A percentile compares a stretch with the other conserved stretches of the same genome.
Conservation (phyloP, 306 rosid genomes). For the Fragaria iinumae region DNA sequence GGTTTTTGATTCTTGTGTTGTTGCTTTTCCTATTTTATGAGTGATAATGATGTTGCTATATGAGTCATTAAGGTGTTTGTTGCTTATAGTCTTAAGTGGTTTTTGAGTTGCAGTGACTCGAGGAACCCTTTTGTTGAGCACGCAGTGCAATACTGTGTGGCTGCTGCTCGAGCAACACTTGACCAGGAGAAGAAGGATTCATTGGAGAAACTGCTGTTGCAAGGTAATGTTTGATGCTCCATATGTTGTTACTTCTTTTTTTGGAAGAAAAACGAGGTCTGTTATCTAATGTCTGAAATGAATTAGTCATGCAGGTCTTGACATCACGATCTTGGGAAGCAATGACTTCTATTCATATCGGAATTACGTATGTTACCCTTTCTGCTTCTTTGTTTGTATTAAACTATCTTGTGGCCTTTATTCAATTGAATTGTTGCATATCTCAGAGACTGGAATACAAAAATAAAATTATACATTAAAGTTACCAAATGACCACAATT, state of each 20-base stretch:
- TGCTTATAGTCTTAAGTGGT: constrained; percentile 20
- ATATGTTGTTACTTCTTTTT: constrained; percentile 19
- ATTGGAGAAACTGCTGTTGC: constrained; percentile 66
- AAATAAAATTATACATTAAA: background rate
- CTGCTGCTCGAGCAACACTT: constrained; percentile 70
- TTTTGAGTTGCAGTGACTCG: constrained; percentile 59
- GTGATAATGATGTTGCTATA: constrained; percentile 3
- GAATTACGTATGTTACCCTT: constrained; percentile 62
- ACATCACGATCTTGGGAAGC: constrained; percentile 87
- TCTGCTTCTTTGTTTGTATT: background rate
- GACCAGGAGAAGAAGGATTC: constrained; percentile 55
- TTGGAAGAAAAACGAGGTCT: background rate
- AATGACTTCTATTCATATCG: constrained; percentile 90
- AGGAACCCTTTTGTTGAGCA: constrained; percentile 93
- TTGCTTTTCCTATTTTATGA: background rate
- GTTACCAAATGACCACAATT: background rate
- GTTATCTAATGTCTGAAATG: constrained; percentile 28
- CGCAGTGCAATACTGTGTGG: constrained; percentile 85
- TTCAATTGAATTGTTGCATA: background rate
- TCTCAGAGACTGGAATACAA: background rate
- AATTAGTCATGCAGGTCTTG: constrained; percentile 66
- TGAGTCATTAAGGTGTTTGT: constrained; percentile 1
- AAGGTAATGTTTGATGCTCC: constrained; percentile 42
- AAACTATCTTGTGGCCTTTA: background rate
- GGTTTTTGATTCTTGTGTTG: background rate